Evolutionary conservation across 768 basidiomycete species (phyloP).

Genomic region (Tricholoma hemisulphureum): DNA sequence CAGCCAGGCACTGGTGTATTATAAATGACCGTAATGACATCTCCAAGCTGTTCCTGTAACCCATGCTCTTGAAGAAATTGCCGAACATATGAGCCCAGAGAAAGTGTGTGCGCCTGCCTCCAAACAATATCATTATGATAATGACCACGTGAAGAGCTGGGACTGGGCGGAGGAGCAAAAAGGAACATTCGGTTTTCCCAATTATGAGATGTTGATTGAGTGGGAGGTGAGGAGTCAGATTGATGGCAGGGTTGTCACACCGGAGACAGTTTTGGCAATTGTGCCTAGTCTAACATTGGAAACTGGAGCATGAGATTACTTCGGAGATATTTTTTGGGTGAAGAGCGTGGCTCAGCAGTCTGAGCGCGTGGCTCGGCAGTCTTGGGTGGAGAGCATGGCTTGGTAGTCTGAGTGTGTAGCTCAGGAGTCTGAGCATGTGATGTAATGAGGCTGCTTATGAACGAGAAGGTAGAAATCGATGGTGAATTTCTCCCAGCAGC

Average conservation of each 20-base stretch:
- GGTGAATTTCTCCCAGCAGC: neutral
- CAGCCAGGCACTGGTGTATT: neutral
- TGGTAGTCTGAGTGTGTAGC: neutral
- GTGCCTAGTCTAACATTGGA: neutral
- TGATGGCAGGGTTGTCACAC: neutral
- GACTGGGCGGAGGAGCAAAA: neutral
- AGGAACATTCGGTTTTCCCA: neutral
- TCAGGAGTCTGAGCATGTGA: neutral
- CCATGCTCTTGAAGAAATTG: neutral
- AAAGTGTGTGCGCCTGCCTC: neutral
- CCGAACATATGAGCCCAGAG: neutral
- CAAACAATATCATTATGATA: neutral
- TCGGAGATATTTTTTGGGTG: neutral
- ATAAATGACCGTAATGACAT: neutral
- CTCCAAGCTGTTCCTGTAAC: neutral
- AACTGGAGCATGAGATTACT: neutral
- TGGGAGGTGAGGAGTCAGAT: neutral
- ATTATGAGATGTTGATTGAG: neutral
- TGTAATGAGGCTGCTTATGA: neutral
- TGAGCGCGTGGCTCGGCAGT: neutral
- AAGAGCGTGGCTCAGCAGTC: neutral
- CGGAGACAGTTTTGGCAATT: neutral
- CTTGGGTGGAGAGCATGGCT: neutral
- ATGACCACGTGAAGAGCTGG: neutral
- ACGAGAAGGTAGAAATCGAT: neutral